Conservation (phyloP, 148 eudicot species). For the Dysphania ambrosioides region DNA sequence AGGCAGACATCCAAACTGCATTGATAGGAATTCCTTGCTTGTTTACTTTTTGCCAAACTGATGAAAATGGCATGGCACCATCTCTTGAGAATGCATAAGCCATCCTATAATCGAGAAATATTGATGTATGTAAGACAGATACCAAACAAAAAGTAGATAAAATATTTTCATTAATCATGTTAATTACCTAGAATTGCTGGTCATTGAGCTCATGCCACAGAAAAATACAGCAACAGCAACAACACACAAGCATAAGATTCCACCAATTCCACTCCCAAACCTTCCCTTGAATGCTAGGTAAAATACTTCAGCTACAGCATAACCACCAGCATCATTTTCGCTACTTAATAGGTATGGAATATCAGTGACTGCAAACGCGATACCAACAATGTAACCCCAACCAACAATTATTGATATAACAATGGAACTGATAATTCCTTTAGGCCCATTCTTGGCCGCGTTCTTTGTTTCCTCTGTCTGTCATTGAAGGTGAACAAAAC, state of each 20-base stretch:
- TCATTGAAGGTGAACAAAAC: slow-evolving; percentile 5
- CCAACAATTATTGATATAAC: slow-evolving; percentile 86
- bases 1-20: slow-evolving; percentile 91
- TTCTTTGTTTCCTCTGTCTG: slow-evolving; percentile 98
- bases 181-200: slow-evolving; percentile 98
- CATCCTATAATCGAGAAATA: slow-evolving; percentile 72
- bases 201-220: slow-evolving; percentile 92
- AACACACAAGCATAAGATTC: slow-evolving; percentile 79
- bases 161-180: background rate
- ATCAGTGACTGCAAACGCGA: slow-evolving; percentile 82
- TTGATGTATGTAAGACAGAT: too few relatives aligned
- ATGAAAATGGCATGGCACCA: slow-evolving; percentile 93
- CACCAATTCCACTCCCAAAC: slow-evolving; percentile 81
- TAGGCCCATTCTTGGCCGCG: slow-evolving; percentile 93
- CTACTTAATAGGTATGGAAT: slow-evolving; percentile 65
- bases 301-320: slow-evolving; percentile 90
- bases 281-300: slow-evolving; percentile 73
- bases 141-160: too few relatives aligned
- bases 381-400: slow-evolving; percentile 90
- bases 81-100: slow-evolving; percentile 96
- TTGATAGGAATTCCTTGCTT: slow-evolving; percentile 81
- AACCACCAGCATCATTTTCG: slow-evolving; percentile 84
- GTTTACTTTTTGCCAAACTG: slow-evolving; percentile 87
- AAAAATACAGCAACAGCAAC: slow-evolving; percentile 91
- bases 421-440: slow-evolving; percentile 85